A percentile compares a stretch with the other conserved stretches of the same genome.
These are phyloP conservation scores for Diaporthe eres DNA, from an alignment of 2,329 filamentous ascomycete species.

Conservation along the genomic window DNA sequence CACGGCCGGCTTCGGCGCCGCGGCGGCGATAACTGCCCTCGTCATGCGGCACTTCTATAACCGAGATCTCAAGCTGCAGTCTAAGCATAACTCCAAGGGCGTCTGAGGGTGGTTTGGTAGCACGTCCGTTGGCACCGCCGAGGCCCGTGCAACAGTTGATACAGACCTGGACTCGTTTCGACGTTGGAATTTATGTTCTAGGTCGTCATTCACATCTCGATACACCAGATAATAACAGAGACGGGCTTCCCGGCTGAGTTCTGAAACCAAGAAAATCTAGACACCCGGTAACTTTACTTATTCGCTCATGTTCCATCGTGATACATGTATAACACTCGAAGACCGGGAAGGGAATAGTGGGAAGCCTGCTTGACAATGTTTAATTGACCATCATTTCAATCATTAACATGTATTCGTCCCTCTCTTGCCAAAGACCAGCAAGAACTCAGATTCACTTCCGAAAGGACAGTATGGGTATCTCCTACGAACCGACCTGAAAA, in stretches of 20 bases:
- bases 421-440: background rate
- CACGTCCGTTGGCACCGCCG: too few relatives aligned
- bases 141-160: too few relatives aligned
- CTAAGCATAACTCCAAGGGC: background rate
- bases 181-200: background rate
- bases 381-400: background rate
- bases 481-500: slow-evolving; percentile 17
- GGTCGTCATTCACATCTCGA: background rate
- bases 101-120: background rate
- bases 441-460: background rate
- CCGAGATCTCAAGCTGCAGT: slow-evolving; percentile 41
- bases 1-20: slow-evolving; percentile 46
- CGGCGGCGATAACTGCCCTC: slow-evolving; percentile 41
- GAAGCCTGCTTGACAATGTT: background rate
- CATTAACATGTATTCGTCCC: background rate
- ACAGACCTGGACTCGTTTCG: background rate
- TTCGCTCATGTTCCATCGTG: background rate
- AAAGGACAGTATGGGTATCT: slow-evolving; percentile 37
- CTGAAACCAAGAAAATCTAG: background rate
- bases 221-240: background rate
- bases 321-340: background rate
- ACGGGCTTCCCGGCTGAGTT: background rate
- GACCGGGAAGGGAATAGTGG: background rate
- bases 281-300: background rate
- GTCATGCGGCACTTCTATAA: slow-evolving; percentile 46